Percentiles rank a stretch among this genome's conserved stretches.
These are phyloP conservation scores for Neurospora intermedia DNA, from an alignment of 495 filamentous ascomycete species.

Conservation along the genomic window DNA sequence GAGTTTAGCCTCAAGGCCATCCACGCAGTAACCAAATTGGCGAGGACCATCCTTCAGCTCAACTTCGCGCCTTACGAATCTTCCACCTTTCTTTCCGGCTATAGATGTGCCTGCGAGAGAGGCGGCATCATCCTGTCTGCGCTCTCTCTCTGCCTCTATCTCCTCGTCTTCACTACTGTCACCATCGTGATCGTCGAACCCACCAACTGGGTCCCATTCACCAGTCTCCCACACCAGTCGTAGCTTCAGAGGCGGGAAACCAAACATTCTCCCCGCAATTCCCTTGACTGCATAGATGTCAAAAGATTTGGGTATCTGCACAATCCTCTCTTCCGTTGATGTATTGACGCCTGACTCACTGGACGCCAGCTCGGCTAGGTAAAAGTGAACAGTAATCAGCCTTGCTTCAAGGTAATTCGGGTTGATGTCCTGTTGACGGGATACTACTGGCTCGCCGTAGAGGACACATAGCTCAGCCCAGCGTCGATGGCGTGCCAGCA, in stretches of 20 bases:
- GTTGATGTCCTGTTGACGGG: conserved; percentile 42
- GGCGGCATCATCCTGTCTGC: conserved; percentile 2
- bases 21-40: conserved; percentile 72
- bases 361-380: conserved; percentile 11
- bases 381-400: conserved; percentile 55
- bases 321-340: conserved; percentile 10
- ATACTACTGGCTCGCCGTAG: conserved; percentile 56
- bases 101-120: not conserved
- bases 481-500: conserved; percentile 53
- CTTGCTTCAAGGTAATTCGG: conserved; percentile 62
- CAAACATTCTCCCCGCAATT: conserved; percentile 61
- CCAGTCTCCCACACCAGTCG: conserved; percentile 71
- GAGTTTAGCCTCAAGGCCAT: conserved; percentile 55
- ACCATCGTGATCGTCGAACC: conserved; percentile 49
- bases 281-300: conserved; percentile 75
- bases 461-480: conserved; percentile 62
- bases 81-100: conserved; percentile 23
- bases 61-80: conserved; percentile 63
- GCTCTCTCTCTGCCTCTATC: conserved; percentile 14
- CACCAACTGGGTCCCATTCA: conserved; percentile 67
- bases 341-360: conserved; percentile 11
- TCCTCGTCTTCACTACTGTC: conserved; percentile 46
- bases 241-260: conserved; percentile 49
- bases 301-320: conserved; percentile 62
- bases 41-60: conserved; percentile 74